phyloP scores from a whole-genome alignment of 768 basidiomycete genomes.

The Scleroderma bovista region DNA sequence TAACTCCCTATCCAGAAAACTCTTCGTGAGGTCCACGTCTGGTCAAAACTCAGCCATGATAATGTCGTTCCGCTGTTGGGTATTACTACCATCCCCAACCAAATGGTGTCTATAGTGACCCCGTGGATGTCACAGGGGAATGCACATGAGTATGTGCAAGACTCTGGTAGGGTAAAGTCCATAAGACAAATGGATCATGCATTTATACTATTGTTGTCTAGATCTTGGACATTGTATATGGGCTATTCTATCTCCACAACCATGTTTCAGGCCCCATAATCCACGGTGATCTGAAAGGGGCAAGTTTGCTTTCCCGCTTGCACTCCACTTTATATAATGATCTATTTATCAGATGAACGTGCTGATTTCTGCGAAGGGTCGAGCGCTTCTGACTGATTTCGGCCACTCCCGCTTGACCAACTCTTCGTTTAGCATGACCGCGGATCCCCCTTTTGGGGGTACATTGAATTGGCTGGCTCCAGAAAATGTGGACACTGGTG shows the following conservation, averaged over 20 bases:
- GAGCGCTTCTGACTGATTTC: neutral
- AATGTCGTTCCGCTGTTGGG: constrained; percentile 16
- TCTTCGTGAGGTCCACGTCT: constrained; percentile 16
- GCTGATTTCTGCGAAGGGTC: neutral
- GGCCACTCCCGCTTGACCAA: neutral
- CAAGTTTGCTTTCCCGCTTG: neutral
- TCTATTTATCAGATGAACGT: neutral
- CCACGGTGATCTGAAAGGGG: neutral
- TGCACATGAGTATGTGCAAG: neutral
- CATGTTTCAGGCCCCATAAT: neutral
- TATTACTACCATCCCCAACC: constrained; percentile 12
- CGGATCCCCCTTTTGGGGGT: neutral
- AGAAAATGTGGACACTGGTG: neutral
- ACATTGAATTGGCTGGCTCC: neutral
- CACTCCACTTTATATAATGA: neutral
- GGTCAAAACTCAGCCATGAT: constrained; percentile 11
- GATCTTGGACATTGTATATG: neutral
- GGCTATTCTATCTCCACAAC: neutral
- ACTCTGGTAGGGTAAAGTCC: neutral
- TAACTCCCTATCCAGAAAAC: neutral
- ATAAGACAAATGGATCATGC: neutral
- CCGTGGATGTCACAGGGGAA: neutral
- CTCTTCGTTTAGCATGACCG: neutral
- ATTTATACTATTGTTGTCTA: neutral
- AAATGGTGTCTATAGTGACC: constrained; percentile 12